A percentile compares a stretch with the other conserved stretches of the same genome.
Evolutionary conservation across 2,329 filamentous ascomycete species (phyloP).

Genomic region (Aspergillus costaricaensis): DNA sequence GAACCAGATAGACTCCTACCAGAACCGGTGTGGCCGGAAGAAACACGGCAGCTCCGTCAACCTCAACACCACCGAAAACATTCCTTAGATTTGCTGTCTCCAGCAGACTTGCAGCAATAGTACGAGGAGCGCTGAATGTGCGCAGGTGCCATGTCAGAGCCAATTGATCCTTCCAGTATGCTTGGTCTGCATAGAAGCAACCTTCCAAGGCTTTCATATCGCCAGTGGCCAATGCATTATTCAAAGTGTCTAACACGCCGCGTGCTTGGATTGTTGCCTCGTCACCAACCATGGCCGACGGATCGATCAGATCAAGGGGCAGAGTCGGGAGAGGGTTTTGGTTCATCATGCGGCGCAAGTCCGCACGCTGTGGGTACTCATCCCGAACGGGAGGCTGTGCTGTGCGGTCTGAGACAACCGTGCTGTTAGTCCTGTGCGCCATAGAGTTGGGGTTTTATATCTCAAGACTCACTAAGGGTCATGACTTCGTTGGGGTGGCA

Average conservation of each 20-base stretch:
- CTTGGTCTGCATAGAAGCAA: constrained; percentile 36
- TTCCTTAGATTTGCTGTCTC: constrained; percentile 14
- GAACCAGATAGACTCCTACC: constrained; percentile 10
- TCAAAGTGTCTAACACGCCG: constrained; percentile 13
- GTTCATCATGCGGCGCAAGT: constrained; percentile 28
- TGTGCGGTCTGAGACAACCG: background rate
- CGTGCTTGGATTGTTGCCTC: constrained; percentile 15
- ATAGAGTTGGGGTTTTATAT: no score
- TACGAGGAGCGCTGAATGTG: constrained; percentile 28
- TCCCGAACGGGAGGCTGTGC: background rate
- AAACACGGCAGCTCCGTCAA: constrained; percentile 19
- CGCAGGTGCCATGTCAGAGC: constrained; percentile 42
- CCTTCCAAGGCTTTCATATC: constrained; percentile 25
- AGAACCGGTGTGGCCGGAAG: constrained; percentile 19
- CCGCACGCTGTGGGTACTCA: constrained; percentile 19
- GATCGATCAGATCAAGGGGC: constrained; percentile 14
- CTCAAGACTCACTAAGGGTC: background rate
- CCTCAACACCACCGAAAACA: background rate
- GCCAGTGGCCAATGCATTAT: constrained; percentile 15
- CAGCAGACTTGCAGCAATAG: constrained; percentile 26
- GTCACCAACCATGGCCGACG: constrained; percentile 15
- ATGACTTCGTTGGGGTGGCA: background rate
- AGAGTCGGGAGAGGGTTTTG: constrained; percentile 29
- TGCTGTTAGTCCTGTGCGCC: background rate
- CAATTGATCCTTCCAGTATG: constrained; percentile 44